Conservation (phyloP, 495 filamentous ascomycete species). For the Podospora sp. region DNA sequence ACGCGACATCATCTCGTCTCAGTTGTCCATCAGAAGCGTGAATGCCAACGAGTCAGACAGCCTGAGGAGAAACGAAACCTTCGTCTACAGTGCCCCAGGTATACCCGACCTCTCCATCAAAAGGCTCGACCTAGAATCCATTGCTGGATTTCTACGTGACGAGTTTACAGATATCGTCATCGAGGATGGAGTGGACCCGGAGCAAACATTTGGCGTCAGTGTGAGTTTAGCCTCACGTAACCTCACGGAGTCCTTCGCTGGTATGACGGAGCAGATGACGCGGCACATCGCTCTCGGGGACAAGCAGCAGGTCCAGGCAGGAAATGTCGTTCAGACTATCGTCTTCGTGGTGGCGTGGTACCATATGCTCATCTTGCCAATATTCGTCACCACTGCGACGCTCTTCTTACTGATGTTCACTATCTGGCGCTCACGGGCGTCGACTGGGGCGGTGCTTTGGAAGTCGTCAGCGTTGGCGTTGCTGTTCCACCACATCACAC, state of each 20-base stretch:
- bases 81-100: not conserved
- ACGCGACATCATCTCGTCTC: not conserved
- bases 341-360: constrained; percentile 1
- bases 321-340: not conserved
- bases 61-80: not conserved
- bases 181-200: not conserved
- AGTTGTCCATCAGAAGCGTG: not conserved
- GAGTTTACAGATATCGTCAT: not conserved
- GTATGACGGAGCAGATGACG: not conserved
- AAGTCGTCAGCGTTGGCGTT: not conserved
- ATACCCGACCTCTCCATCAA: not conserved
- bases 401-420: constrained; percentile 1
- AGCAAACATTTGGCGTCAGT: not conserved
- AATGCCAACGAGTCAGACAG: not conserved
- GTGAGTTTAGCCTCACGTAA: not conserved
- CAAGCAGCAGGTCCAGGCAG: not conserved
- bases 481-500: not conserved
- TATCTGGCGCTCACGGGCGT: not conserved
- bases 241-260: not conserved
- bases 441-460: not conserved
- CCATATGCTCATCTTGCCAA: not conserved
- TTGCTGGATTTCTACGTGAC: not conserved
- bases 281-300: not conserved
- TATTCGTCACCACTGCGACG: not conserved
- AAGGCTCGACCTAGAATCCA: not conserved